Conservation (phyloP, 2,329 filamentous ascomycete species). For the Anthostomella pinea region DNA sequence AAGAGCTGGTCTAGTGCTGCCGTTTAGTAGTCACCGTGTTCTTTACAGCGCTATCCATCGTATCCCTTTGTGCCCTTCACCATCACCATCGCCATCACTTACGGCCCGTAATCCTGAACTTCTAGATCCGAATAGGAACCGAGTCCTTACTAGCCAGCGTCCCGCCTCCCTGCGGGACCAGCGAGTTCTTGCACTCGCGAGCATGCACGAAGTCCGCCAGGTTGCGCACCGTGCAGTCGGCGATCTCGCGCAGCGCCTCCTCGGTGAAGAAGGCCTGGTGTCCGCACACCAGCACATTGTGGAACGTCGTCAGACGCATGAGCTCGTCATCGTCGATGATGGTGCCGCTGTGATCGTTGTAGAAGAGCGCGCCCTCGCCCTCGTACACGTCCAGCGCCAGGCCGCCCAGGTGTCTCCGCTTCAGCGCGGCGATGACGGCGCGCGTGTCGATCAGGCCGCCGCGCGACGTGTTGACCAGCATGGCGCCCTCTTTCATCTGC, state of each 20-base stretch:
- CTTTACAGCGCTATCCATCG: too few species aligned
- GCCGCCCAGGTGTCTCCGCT: slow-evolving; percentile 57
- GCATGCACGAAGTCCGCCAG: slow-evolving; percentile 42
- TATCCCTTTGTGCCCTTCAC: too few species aligned
- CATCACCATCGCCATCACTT: too few species aligned
- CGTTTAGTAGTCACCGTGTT: too few species aligned
- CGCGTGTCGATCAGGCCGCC: slow-evolving; percentile 61
- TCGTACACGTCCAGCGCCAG: slow-evolving; percentile 69
- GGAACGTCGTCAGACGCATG: slow-evolving; percentile 66
- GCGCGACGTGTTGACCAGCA: slow-evolving; percentile 67
- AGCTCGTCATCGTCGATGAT: slow-evolving; percentile 66
- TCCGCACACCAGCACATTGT: slow-evolving; percentile 63
- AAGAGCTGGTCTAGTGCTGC: too few species aligned
- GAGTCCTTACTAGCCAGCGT: slow-evolving; percentile 25
- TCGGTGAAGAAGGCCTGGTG: slow-evolving; percentile 70
- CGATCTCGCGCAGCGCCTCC: slow-evolving; percentile 63
- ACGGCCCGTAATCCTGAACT: not conserved
- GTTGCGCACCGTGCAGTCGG: slow-evolving; percentile 57
- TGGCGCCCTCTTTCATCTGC: slow-evolving; percentile 56
- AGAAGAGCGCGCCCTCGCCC: slow-evolving; percentile 61
- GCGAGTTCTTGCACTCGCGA: slow-evolving; percentile 21
- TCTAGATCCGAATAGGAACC: slow-evolving; percentile 36
- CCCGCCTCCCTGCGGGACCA: slow-evolving; percentile 15
- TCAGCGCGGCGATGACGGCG: slow-evolving; percentile 59
- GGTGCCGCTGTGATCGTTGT: slow-evolving; percentile 61